A percentile compares a stretch with the other conserved stretches of the same genome.
Evolutionary conservation across 768 basidiomycete species (phyloP).

Genomic region (Boletus insuetus): DNA sequence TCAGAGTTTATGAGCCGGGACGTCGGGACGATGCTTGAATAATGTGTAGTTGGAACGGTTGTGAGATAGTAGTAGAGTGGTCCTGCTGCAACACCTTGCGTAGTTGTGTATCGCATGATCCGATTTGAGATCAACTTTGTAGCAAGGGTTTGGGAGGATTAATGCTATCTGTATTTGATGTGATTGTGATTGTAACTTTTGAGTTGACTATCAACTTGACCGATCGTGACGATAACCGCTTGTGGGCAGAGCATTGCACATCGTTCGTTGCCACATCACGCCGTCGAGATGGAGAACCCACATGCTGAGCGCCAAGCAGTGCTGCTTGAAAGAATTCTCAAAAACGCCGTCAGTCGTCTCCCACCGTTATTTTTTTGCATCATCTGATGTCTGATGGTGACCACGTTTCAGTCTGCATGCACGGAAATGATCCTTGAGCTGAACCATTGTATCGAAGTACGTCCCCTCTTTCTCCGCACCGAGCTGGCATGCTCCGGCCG

Average conservation of each 20-base stretch:
- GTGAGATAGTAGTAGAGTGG: neutral
- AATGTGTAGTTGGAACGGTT: neutral
- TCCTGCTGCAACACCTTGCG: slow-evolving; percentile 20
- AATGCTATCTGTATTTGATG: neutral
- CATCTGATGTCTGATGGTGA: neutral
- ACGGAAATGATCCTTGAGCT: slow-evolving; percentile 88
- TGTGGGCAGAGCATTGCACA: neutral
- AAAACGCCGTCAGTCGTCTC: slow-evolving; percentile 67
- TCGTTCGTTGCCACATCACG: slow-evolving; percentile 3
- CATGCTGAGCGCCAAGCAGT: slow-evolving; percentile 92
- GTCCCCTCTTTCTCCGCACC: slow-evolving; percentile 13
- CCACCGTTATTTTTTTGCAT: neutral
- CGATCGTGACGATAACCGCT: neutral
- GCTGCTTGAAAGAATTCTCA: slow-evolving; percentile 84
- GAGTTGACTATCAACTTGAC: neutral
- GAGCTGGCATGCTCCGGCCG: neutral
- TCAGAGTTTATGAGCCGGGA: slow-evolving; percentile 8
- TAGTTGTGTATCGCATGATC: neutral
- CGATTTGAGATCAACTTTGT: neutral
- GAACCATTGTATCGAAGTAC: slow-evolving; percentile 83
- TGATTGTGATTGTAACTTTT: neutral
- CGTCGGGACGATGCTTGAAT: neutral
- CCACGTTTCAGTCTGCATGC: slow-evolving; percentile 75
- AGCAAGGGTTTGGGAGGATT: slow-evolving; percentile 21
- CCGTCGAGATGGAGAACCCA: slow-evolving; percentile 80